These are phyloP conservation scores for Hemileia vastatrix DNA, from an alignment of 1,284 basidiomycete genomes.

Conservation along the genomic window DNA sequence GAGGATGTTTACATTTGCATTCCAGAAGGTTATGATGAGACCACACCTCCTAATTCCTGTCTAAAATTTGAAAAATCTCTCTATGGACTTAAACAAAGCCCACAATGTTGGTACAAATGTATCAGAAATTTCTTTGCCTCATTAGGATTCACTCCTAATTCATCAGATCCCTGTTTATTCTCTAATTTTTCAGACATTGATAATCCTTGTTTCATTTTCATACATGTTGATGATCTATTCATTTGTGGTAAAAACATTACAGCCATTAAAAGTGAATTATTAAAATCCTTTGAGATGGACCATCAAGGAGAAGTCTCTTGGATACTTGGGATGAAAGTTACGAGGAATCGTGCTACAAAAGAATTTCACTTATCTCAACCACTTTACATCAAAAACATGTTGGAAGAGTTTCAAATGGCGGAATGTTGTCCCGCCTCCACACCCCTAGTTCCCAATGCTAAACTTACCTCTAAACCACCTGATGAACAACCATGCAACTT, in stretches of 20 bases:
- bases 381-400: background rate
- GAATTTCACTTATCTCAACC: background rate
- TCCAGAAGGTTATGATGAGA: too few species aligned
- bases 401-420: background rate
- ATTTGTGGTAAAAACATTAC: background rate
- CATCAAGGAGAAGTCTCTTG: background rate
- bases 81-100: too few species aligned
- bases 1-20: too few species aligned
- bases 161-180: background rate
- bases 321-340: conserved; percentile 4
- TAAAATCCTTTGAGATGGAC: background rate
- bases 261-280: background rate
- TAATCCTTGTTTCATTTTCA: background rate
- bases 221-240: conserved; percentile 7
- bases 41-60: too few species aligned
- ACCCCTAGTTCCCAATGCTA: background rate
- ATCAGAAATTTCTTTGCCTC: too few species aligned
- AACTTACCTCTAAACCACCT: too few species aligned
- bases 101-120: too few species aligned
- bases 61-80: too few species aligned
- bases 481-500: background rate
- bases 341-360: too few species aligned
- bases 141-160: background rate
- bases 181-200: background rate
- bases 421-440: background rate